phyloP scores from a whole-genome alignment of 2,329 filamentous ascomycete species.

The Pyrenophora seminiperda region DNA sequence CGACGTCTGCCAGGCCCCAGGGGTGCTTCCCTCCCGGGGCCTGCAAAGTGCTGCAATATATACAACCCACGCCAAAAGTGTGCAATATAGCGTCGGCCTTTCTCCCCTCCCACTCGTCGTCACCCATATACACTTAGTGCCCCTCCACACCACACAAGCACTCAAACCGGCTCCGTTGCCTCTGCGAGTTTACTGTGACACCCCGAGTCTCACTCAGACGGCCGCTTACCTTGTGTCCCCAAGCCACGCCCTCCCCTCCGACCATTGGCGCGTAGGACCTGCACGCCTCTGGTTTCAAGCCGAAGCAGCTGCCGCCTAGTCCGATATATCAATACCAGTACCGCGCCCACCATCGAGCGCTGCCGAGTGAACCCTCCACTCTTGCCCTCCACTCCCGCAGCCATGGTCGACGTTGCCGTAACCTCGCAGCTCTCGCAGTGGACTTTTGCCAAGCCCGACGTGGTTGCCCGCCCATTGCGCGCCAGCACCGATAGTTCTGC shows the following conservation, averaged over 20 bases:
- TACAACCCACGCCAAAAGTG: constrained; percentile 9
- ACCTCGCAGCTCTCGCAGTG: constrained; percentile 46
- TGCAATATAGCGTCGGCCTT: constrained; percentile 8
- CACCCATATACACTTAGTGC: constrained; percentile 1
- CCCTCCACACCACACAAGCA: not conserved
- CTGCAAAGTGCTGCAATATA: constrained; percentile 14
- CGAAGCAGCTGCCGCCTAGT: constrained; percentile 21
- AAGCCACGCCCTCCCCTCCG: constrained; percentile 25
- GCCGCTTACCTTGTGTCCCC: constrained; percentile 22
- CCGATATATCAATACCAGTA: constrained; percentile 22
- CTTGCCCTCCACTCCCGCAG: constrained; percentile 16
- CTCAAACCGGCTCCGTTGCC: constrained; percentile 6
- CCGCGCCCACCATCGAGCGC: constrained; percentile 2
- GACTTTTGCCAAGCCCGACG: constrained; percentile 43
- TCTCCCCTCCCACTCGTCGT: not conserved
- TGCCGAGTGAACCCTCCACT: not conserved
- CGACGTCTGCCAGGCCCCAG: constrained; percentile 10
- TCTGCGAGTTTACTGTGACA: constrained; percentile 18
- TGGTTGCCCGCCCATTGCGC: constrained; percentile 32
- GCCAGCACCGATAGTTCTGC: constrained; percentile 40
- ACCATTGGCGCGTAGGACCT: constrained; percentile 35
- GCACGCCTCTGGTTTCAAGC: constrained; percentile 40
- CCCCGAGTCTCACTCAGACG: constrained; percentile 29
- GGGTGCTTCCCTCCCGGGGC: not conserved
- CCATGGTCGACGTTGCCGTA: constrained; percentile 40